phyloP scores from a whole-genome alignment of 495 filamentous ascomycete species.

The Aspergillus ellipticus region DNA sequence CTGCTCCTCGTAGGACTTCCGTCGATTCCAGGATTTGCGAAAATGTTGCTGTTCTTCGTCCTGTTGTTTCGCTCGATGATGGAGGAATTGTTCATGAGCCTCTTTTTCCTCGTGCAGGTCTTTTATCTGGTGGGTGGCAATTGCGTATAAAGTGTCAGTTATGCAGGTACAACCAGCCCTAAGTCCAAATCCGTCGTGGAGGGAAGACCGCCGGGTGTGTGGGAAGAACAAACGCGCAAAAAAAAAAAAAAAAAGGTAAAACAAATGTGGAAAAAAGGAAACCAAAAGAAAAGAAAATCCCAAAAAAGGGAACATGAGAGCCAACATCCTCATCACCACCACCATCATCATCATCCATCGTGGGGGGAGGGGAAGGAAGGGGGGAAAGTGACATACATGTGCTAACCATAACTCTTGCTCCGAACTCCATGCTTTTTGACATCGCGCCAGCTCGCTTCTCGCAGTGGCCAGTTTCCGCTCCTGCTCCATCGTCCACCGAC shows the following conservation, averaged over 20 bases:
- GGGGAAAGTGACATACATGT: conserved; percentile 27
- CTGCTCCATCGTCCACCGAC: conserved; percentile 35
- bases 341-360: no score
- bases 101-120: conserved; percentile 38
- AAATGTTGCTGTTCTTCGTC: conserved; percentile 39
- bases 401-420: conserved; percentile 41
- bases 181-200: neutral
- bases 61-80: conserved; percentile 34
- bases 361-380: neutral
- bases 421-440: conserved; percentile 44
- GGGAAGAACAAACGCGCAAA: neutral
- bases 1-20: conserved; percentile 18
- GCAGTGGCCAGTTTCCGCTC: conserved; percentile 32
- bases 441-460: conserved; percentile 28
- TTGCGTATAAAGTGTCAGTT: neutral
- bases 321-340: no score
- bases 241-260: neutral
- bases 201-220: neutral
- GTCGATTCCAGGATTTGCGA: conserved; percentile 36
- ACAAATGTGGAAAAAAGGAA: neutral
- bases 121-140: conserved; percentile 25
- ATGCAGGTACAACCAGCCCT: conserved; percentile 1
- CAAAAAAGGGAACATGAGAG: no score
- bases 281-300: conserved; percentile 6
- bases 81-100: conserved; percentile 32